Conservation (phyloP, 805 yeast genomes). For the Ogataea dorogensis region DNA sequence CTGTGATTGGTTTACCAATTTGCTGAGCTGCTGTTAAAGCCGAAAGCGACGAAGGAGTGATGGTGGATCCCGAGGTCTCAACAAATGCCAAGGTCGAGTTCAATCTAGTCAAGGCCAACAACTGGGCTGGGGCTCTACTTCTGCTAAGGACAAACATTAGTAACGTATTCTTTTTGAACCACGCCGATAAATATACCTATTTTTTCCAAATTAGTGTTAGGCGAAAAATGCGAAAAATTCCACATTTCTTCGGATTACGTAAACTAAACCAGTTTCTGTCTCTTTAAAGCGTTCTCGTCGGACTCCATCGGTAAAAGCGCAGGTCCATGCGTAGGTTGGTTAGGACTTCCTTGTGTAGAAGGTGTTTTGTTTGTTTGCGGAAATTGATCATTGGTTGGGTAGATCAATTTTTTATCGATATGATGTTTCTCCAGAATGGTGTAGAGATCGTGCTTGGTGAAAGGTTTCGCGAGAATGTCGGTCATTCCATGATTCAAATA, state of each 20-base stretch:
- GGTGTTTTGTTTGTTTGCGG: constrained; percentile 14
- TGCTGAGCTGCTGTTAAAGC: constrained; percentile 75
- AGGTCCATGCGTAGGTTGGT: constrained; percentile 2
- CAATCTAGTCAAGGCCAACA: constrained; percentile 35
- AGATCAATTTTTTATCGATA: constrained; percentile 38
- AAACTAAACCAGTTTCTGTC: constrained; percentile 12
- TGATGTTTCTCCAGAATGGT: constrained; percentile 75
- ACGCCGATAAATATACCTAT: neutral
- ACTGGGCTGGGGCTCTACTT: constrained; percentile 4
- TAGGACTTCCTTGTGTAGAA: constrained; percentile 2
- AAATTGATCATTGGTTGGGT: constrained; percentile 25
- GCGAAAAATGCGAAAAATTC: constrained; percentile 3
- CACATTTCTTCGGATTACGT: constrained; percentile 1
- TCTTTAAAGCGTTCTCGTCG: constrained; percentile 15
- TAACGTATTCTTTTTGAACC: no score
- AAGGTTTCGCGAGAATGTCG: constrained; percentile 91
- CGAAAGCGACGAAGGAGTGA: constrained; percentile 69
- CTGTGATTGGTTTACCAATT: constrained; percentile 78
- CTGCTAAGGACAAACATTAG: constrained; percentile 10
- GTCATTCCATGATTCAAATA: constrained; percentile 88
- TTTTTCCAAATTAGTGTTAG: neutral
- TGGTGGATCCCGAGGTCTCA: constrained; percentile 55
- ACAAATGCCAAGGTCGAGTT: constrained; percentile 76
- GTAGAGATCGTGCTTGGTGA: constrained; percentile 81
- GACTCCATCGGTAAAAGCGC: constrained; percentile 3